Base-by-base conservation (phyloP, 2,329 filamentous ascomycete genomes). In the Catunica adiposa region DNA sequence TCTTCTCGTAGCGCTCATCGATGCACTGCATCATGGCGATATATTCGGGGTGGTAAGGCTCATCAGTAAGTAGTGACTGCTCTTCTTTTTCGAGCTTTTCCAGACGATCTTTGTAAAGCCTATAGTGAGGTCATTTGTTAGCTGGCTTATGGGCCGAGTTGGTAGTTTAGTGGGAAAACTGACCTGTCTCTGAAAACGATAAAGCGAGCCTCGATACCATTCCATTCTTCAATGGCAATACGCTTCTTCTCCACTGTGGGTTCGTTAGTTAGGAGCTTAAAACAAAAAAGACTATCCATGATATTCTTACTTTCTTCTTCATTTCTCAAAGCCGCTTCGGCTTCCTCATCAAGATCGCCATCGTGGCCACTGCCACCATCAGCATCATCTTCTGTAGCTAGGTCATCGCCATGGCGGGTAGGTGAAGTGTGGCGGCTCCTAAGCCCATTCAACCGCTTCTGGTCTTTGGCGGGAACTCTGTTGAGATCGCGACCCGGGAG, bases 1-100 rank as follows among this genome's bases (percentile, higher is more conserved):
- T 94, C 63, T 88, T 83, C 58, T 89, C 81, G 60, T 86, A 78
- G 64, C 90, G 82, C 58, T 84, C 83, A 68, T 94, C 82, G 56
- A 98, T 78, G 65, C 84, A 89, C 65, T 87, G 81, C 66, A 94
- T 83, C 82, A 95, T 94, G 44, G 86, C 86, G 37, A 96, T 74
- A 62, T 89, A 90, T 66, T 95, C 90, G 37, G 88, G 86, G 66
- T 98, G 92, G n/a, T 80, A 84, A n/a, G 80, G 80, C 55, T 72
- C 73, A 50, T 76, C 73, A 61, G 77, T 71, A 56, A 72, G 68
- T 17, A 84, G 69, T 66, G 81, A 80, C 31, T 74, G 75, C 63
- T 84, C 80, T 66, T 84, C 80, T 61, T 75, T 71, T 63, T 94
- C 89, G 56, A 94, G 74, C 63, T 86, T 82, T 53, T 86, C 83